Percentiles rank a stretch among this genome's conserved stretches.
phyloP scores from a whole-genome alignment of 2,329 filamentous ascomycete species.

The Fusarium sp. region DNA sequence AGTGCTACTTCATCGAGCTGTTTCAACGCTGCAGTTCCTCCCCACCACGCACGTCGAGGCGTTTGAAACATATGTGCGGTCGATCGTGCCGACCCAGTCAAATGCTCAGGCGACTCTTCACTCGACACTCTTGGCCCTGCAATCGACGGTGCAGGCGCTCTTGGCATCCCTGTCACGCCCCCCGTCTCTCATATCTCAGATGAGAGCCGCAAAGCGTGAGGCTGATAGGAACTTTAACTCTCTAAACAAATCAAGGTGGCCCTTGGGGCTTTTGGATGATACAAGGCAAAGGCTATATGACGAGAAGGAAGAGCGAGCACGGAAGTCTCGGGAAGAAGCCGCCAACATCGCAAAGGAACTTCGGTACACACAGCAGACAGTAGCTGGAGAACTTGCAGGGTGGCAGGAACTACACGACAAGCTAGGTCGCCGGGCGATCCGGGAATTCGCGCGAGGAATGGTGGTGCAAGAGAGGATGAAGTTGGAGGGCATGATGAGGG shows the following conservation, averaged over 20 bases:
- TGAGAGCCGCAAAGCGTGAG: constrained; percentile 78
- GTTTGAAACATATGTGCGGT: constrained; percentile 77
- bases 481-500: constrained; percentile 83
- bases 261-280: constrained; percentile 85
- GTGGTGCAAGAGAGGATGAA: constrained; percentile 83
- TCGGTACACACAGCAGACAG: constrained; percentile 91
- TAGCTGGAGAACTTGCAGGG: constrained; percentile 89
- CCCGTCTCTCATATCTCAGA: constrained; percentile 79
- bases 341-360: constrained; percentile 83
- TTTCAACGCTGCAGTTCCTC: constrained; percentile 72
- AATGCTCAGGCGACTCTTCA: constrained; percentile 81
- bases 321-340: constrained; percentile 76
- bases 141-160: constrained; percentile 85
- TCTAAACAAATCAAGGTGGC: constrained; percentile 82
- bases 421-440: constrained; percentile 79
- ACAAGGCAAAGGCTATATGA: constrained; percentile 84
- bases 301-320: constrained; percentile 85
- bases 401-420: constrained; percentile 92
- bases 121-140: constrained; percentile 80
- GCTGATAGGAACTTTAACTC: constrained; percentile 84
- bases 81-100: constrained; percentile 74
- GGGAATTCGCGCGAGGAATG: constrained; percentile 80
- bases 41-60: constrained; percentile 76
- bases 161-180: constrained; percentile 83
- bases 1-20: constrained; percentile 63